Conservation (phyloP, 2,329 filamentous ascomycete species). For the Epichloe sylvatica region DNA sequence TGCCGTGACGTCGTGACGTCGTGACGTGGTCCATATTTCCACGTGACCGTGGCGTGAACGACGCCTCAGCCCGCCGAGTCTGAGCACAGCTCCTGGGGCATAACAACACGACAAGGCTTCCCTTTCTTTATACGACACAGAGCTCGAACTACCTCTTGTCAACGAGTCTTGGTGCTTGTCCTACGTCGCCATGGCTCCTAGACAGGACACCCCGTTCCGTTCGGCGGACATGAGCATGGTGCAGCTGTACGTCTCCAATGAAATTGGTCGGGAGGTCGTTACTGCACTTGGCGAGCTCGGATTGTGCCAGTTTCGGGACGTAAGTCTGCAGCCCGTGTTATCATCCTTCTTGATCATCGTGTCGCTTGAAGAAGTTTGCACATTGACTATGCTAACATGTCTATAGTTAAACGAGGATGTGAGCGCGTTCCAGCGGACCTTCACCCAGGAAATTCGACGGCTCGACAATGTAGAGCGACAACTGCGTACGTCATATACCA, state of each 20-base stretch:
- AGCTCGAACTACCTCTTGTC: constrained; percentile 17
- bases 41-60: constrained; percentile 17
- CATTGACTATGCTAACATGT: background rate
- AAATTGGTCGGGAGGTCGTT: constrained; percentile 95
- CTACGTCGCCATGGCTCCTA: constrained; percentile 41
- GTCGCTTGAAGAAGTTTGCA: background rate
- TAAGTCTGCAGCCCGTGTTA: constrained; percentile 31
- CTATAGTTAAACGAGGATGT: constrained; percentile 77
- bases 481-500: constrained; percentile 53
- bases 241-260: constrained; percentile 97
- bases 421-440: constrained; percentile 90
- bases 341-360: background rate
- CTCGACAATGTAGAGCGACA: constrained; percentile 97
- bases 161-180: constrained; percentile 18
- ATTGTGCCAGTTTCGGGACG: constrained; percentile 92
- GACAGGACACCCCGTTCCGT: constrained; percentile 92
- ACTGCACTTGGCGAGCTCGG: constrained; percentile 93
- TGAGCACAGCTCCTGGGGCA: constrained; percentile 10
- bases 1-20: constrained; percentile 2
- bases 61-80: constrained; percentile 12
- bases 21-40: constrained; percentile 5
- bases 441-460: constrained; percentile 92
- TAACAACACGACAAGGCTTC: constrained; percentile 14
- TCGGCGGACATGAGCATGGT: constrained; percentile 99
- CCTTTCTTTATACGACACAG: constrained; percentile 7